Evolutionary conservation across 768 basidiomycete species (phyloP).

Genomic region (Suillus brevipes): DNA sequence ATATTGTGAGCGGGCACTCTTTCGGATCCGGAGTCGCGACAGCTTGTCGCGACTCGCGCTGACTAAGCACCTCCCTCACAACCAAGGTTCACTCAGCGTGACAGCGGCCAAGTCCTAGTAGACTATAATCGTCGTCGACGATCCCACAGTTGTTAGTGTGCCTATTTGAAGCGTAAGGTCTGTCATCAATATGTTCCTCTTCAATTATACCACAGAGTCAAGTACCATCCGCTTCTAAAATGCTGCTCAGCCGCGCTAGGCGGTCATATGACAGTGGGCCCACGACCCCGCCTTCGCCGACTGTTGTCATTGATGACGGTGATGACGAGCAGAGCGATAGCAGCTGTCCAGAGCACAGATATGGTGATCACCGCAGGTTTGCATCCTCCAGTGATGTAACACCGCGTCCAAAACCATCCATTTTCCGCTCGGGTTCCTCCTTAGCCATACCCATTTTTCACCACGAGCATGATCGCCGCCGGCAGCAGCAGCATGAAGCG

Average conservation of each 20-base stretch:
- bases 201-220: background rate
- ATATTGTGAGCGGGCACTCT: background rate
- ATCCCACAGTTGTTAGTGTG: background rate
- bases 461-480: conserved; percentile 11
- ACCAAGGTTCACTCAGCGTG: background rate
- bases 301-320: conserved; percentile 11
- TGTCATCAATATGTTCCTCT: background rate
- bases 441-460: conserved; percentile 21
- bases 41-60: background rate
- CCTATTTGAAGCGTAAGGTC: conserved; percentile 1
- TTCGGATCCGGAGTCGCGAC: no score
- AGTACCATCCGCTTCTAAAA: conserved; percentile 13
- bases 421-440: conserved; percentile 19
- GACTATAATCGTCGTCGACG: background rate
- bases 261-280: conserved; percentile 25
- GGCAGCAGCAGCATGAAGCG: conserved; percentile 6
- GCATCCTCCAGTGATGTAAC: conserved; percentile 51
- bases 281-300: conserved; percentile 13
- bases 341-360: conserved; percentile 10
- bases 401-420: conserved; percentile 43
- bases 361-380: conserved; percentile 27
- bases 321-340: conserved; percentile 11
- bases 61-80: background rate
- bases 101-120: background rate
- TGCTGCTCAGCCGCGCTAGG: conserved; percentile 25